phyloP scores from a whole-genome alignment of 2,329 filamentous ascomycete genomes.

The Penicillium sp. region DNA sequence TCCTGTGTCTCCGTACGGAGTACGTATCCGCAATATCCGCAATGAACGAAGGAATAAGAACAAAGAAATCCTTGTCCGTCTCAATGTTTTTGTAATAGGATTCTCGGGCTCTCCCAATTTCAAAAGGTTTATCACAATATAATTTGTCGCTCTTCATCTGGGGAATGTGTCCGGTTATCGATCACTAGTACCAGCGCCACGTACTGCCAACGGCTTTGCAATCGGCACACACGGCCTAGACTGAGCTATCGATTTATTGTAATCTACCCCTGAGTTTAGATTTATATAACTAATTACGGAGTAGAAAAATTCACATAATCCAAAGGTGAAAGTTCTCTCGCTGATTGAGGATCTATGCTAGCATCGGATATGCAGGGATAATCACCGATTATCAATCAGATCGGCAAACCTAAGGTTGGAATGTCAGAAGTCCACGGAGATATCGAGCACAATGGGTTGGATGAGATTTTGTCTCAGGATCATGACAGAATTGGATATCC shows the following conservation, averaged over 20 bases:
- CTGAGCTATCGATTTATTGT: background rate
- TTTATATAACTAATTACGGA: background rate
- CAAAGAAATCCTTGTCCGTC: background rate
- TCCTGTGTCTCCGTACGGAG: background rate
- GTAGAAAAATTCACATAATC: background rate
- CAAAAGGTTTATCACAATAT: conserved; percentile 2
- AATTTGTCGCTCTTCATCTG: background rate
- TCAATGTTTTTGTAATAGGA: background rate
- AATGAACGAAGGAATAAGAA: background rate
- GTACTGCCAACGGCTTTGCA: background rate
- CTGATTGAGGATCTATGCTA: background rate
- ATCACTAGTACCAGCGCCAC: conserved; percentile 2
- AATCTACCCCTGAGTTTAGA: background rate
- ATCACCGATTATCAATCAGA: background rate
- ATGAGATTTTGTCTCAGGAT: too few species aligned
- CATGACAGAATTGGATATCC: too few species aligned
- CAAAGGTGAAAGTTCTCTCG: background rate
- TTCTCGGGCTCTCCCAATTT: background rate
- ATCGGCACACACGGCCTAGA: background rate
- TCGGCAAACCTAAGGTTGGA: too few species aligned
- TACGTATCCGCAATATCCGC: background rate
- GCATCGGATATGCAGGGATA: background rate
- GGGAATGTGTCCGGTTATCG: background rate
- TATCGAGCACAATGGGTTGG: too few species aligned
- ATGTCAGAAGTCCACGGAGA: too few species aligned